Base-by-base conservation (phyloP, 2,329 filamentous ascomycete genomes). In the Fusarium sp. region DNA sequence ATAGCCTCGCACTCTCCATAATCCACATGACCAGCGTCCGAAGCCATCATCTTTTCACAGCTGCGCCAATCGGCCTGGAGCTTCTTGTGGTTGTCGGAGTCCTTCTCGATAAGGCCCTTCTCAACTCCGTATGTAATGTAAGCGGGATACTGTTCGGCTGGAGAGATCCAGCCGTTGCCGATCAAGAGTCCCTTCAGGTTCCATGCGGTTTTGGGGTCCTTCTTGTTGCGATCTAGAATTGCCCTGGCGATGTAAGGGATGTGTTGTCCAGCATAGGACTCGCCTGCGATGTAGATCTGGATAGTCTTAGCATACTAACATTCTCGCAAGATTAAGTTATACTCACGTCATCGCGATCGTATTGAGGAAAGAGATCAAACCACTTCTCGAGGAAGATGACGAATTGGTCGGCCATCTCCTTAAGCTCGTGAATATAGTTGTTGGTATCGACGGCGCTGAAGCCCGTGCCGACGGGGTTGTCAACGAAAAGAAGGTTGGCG, bases 161-260 rank as follows among this genome's bases (percentile, higher is more conserved):
- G 94, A 4, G 94, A 92, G 56, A 99, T 95, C 96, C 97, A 99
- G 41, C 95, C 96, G 78, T 99, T 99, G 57, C 97, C 97, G 66
- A 99, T 98, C 37, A 99, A 79, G 22, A 99, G 83, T 11, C 95
- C 96, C 71, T 91, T 87, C 29, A 99, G 82, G 53, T 91, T 91
- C 96, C 95, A 99, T 9, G 72, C 55, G 8, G 72, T 53, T 7
- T 81, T 80, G 24, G 77, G 77, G 16, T 81, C 79, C n/a, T 83
- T 83, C 76, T 92, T 91, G 83, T 99, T 99, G 65, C 94, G 93
- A 49, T 94, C 90, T 61, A 98, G 85, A 58, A 99, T 97, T 22
- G 92, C 92, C 76, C 91, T 91, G n/a, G 94, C 92, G 70, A 99
- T 96, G 79, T 99, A 97, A 2, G 96, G 96, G 67, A 99, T 98